A percentile compares a stretch with the other conserved stretches of the same genome.
phyloP scores from a whole-genome alignment of 805 yeast species.

The Wickerhamiella cacticola region DNA sequence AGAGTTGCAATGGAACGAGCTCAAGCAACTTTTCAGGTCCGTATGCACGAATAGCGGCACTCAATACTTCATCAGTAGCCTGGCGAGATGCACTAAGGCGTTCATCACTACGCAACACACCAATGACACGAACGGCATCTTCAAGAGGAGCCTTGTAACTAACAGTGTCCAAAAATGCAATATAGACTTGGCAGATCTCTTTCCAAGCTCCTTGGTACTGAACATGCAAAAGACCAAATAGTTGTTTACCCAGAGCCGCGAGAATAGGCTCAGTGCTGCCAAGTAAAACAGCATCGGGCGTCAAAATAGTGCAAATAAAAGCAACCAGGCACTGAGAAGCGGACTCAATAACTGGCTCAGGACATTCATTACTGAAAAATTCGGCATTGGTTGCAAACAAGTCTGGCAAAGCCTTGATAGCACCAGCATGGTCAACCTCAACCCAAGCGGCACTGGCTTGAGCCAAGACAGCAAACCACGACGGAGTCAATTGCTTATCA shows the following conservation, averaged over 20 bases:
- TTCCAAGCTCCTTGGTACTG: conserved; percentile 65
- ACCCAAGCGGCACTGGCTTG: conserved; percentile 56
- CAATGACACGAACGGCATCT: conserved; percentile 56
- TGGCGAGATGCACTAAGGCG: conserved; percentile 49
- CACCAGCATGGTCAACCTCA: conserved; percentile 38
- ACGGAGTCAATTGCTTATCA: conserved; percentile 77
- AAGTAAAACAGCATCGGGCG: conserved; percentile 43
- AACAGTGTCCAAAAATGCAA: conserved; percentile 50
- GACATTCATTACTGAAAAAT: conserved; percentile 46
- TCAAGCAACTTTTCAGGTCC: conserved; percentile 79
- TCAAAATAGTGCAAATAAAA: conserved; percentile 47
- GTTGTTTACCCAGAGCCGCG: conserved; percentile 39
- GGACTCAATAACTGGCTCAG: conserved; percentile 41
- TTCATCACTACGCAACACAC: conserved; percentile 77
- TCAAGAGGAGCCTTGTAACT: conserved; percentile 60
- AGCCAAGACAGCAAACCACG: conserved; percentile 92
- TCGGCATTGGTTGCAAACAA: conserved; percentile 44
- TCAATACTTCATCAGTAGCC: conserved; percentile 70
- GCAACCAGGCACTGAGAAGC: conserved; percentile 85
- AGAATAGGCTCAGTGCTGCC: conserved; percentile 27
- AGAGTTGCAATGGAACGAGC: conserved; percentile 65
- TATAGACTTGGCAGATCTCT: conserved; percentile 57
- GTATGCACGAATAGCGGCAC: conserved; percentile 62
- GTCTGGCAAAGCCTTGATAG: conserved; percentile 45
- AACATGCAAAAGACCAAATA: conserved; percentile 53